Evolutionary conservation across 2,329 filamentous ascomycete genomes (phyloP), one percentile per base, ranked within the genome.

Genomic region (Neonectria hederae): DNA sequence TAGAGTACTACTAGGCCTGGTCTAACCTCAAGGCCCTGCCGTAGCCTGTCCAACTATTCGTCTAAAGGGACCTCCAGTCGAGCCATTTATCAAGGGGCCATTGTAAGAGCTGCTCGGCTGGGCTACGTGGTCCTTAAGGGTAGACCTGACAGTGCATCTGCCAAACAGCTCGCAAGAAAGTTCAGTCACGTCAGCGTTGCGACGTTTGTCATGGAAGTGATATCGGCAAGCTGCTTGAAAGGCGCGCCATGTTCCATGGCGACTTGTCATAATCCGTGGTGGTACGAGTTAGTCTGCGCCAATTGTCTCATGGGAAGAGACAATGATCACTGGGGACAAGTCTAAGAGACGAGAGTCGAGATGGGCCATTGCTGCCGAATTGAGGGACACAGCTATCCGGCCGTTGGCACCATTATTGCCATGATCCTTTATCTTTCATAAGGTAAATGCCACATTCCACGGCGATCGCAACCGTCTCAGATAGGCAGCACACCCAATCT

Each of bases 361-460:
- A 54, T 5, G 43, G 54, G 42, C 49, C 8, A 42, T 49, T 17
- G 43, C 54, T 42, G 48, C 48, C 28, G 40, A 54, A 17, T 63
- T 22, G 48, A 54, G 22, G 52, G 54, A 14, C 49, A 49, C 14
- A 42, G 60, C 24, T 63, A 63, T 17, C 35, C 51, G 22, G 60
- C 60, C 54, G 48, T 63, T 38, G 49, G 43, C 30, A 54, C 58
- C 60, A 63, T 49, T 32, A 53, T 26, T 32, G 30, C 11, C 13
- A 35, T 17, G 32, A 35, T 35, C 32, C 30, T 54, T 49, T 6
- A n/a, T 54, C 11, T 49, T 38, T 30, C 28, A 51, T 35, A 57
- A 57, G 59, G 40, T 58, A 28, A 62, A 19, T n/a, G 56, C 30
- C 28, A 59, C 60, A 24, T 63, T 63, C 42, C 49, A 45, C 6